Evolutionary conservation across 192 early-diverging fungal genomes (phyloP), one percentile per base, ranked within the genome.

Genomic region (Helicostylum pulchrum): DNA sequence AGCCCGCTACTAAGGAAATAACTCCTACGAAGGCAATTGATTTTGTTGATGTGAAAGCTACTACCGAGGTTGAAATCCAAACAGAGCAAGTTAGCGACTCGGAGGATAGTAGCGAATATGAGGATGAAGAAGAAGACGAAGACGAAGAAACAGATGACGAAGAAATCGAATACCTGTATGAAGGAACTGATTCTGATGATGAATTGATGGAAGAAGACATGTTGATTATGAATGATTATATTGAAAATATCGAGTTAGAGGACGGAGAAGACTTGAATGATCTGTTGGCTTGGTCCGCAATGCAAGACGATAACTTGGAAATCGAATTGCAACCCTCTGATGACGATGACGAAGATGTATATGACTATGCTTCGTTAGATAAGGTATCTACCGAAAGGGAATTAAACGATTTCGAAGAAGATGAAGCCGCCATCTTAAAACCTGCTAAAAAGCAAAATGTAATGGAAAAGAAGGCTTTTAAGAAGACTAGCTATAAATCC

Each of bases 221-320:
- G 23, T 45, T 19, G 14, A n/a, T 57, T 7, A 64, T 73, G 31
- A 54, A 46, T 4, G 71, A 73, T 44, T 73, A 68, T 19, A 73
- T 73, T 19, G 71, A 66, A 21, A 67, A 73, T 42, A 48, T 60
- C 12, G 47, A 39, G 2, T 39, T 64, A 3, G 12, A 63, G 2
- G 61, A 52, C 12, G 47, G 57, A 12, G 71, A 57, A 26, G 43
- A 26, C 26, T 42, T 52, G 44, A 58, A 62, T 7, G 70, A 72
- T 4, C 30, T 68, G 1, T 45, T 45, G 32, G 39, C 47, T 47
- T 60, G 42, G 47, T 64, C 36, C 32, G 48, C 42, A 53, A 58
- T 23, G 36, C 30, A 62, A 42, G 26, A 62, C 21, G 32, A 30
- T 32, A 32, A 62, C 51, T 51, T 48, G 14, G 60, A 68, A 42